Conservation (phyloP, 164 flowering plant species). For the Cinnamomum micranthum region DNA sequence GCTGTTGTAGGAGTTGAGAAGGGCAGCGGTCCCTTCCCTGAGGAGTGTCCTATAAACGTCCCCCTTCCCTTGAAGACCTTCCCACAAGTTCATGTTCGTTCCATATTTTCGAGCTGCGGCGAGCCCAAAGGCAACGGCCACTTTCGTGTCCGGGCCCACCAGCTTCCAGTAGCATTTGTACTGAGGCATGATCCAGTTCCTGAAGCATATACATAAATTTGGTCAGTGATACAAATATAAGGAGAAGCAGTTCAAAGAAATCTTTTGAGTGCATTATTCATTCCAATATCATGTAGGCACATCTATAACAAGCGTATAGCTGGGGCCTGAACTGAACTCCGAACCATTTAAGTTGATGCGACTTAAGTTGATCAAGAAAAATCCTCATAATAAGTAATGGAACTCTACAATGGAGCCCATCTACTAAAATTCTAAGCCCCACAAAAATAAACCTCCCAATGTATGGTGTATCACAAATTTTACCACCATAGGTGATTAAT, state of each 20-base stretch:
- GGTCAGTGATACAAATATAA: background rate
- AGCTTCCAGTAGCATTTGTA: conserved; percentile 83
- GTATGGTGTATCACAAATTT: too few species aligned
- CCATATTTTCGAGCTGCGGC: conserved; percentile 66
- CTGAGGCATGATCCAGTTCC: conserved; percentile 75
- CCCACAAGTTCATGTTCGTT: conserved; percentile 57
- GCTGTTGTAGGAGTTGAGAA: conserved; percentile 84
- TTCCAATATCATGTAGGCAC: background rate
- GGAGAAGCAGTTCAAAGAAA: background rate
- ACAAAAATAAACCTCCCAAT: too few species aligned
- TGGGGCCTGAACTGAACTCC: too few species aligned
- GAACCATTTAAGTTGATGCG: too few species aligned
- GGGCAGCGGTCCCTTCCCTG: conserved; percentile 79
- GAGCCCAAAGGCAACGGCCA: conserved; percentile 66
- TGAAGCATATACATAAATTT: conserved; percentile 13
- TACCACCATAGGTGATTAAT: too few species aligned
- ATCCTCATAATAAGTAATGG: too few species aligned
- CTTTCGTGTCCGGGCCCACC: conserved; percentile 67
- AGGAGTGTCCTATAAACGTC: conserved; percentile 76
- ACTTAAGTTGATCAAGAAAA: too few species aligned
- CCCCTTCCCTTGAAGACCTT: conserved; percentile 68
- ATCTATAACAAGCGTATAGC: too few species aligned
- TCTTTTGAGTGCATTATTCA: background rate
- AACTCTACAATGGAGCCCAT: too few species aligned
- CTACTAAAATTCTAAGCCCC: too few species aligned